These are phyloP conservation scores for Sedum album DNA, from an alignment of 164 flowering plant species.

Conservation along the genomic window DNA sequence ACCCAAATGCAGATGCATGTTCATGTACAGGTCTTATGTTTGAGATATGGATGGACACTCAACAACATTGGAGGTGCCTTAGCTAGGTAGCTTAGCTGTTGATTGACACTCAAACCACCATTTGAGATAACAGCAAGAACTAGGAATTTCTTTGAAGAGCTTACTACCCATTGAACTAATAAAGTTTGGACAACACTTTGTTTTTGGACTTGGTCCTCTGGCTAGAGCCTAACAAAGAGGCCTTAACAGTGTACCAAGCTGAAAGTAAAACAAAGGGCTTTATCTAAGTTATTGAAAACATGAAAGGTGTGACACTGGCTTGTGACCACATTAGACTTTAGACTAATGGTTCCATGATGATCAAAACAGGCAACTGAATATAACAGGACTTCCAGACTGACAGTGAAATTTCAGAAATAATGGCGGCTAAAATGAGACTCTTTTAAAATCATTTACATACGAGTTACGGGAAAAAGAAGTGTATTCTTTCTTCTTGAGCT, in stretches of 20 bases:
- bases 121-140: neutral
- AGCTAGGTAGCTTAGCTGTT: neutral
- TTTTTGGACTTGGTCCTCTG: neutral
- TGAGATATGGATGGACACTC: neutral
- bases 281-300: neutral
- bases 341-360: neutral
- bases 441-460: no score
- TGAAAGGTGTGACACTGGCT: neutral
- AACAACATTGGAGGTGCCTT: no score
- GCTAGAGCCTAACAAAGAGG: neutral
- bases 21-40: conserved; percentile 5
- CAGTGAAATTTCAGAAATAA: no score
- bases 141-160: neutral
- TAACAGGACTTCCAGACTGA: neutral
- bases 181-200: neutral
- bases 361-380: no score
- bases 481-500: no score
- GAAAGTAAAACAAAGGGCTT: neutral
- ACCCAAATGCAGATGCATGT: neutral
- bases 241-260: conserved; percentile 1
- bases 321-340: neutral
- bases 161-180: no score
- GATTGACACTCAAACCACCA: neutral
- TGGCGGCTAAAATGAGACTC: no score
- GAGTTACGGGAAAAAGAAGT: no score